phyloP scores from a whole-genome alignment of 2,329 filamentous ascomycete species.

The Ilyonectria robusta region DNA sequence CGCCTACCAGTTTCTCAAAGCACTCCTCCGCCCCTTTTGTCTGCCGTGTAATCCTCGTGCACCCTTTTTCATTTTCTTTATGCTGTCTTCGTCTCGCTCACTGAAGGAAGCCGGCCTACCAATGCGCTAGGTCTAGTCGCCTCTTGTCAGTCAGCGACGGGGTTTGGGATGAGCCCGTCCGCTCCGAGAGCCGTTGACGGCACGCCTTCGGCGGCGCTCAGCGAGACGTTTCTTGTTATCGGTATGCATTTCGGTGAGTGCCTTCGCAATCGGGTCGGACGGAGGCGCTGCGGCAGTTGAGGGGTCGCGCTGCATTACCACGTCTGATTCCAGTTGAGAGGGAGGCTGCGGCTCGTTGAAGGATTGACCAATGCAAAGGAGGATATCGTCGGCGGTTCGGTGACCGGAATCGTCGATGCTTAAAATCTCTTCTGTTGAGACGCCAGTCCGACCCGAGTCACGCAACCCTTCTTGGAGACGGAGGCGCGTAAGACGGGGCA shows the following conservation, averaged over 20 bases:
- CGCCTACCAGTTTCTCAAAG: neutral
- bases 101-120: neutral
- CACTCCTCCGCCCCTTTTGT: neutral
- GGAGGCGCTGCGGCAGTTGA: neutral
- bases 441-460: neutral
- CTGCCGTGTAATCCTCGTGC: neutral
- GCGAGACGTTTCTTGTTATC: neutral
- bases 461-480: neutral
- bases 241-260: neutral
- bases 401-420: neutral
- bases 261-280: neutral
- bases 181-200: neutral
- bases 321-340: neutral
- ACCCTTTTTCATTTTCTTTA: neutral
- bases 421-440: neutral
- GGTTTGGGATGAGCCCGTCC: neutral
- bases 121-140: neutral
- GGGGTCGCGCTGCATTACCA: neutral
- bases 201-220: neutral
- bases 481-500: neutral
- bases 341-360: neutral
- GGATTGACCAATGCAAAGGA: neutral
- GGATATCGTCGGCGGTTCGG: constrained; percentile 1
- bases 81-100: neutral
- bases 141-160: neutral